Conservation (phyloP, 257 asterid genomes). For the Solanum megistacrolobum region DNA sequence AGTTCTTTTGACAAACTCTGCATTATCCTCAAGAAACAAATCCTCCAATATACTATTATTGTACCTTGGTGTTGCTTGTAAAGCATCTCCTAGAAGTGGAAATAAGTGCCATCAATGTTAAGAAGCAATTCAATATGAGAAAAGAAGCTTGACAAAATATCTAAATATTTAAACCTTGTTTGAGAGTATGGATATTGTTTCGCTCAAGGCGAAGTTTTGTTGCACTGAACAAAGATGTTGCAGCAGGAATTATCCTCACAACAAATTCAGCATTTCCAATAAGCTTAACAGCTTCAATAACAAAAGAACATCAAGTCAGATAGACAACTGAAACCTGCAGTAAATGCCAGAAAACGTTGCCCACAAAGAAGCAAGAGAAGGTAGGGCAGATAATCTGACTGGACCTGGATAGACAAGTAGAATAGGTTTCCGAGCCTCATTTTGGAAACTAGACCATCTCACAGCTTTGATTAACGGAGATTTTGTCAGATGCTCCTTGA, state of each 20-base stretch:
- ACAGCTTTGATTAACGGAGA: conserved; percentile 41
- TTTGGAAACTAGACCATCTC: conserved; percentile 71
- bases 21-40: conserved; percentile 80
- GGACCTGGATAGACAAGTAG: conserved; percentile 76
- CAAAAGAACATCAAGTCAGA: not conserved
- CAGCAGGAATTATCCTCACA: conserved; percentile 75
- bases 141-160: not conserved
- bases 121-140: not conserved
- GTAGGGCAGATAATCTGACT: not conserved
- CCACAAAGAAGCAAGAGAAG: not conserved
- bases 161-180: conserved; percentile 42
- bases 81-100: conserved; percentile 17
- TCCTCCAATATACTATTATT: conserved; percentile 92
- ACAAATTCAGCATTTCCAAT: conserved; percentile 38
- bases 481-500: conserved; percentile 51
- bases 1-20: conserved; percentile 44
- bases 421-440: conserved; percentile 91
- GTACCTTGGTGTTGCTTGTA: conserved; percentile 71
- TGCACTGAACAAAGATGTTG: conserved; percentile 55
- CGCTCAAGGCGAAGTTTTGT: conserved; percentile 62
- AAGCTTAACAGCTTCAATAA: conserved; percentile 41
- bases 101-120: not conserved
- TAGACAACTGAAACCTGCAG: not conserved
- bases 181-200: conserved; percentile 55
- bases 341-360: not conserved